phyloP scores from a whole-genome alignment of 768 basidiomycete genomes.

The Nidula microcarpa region DNA sequence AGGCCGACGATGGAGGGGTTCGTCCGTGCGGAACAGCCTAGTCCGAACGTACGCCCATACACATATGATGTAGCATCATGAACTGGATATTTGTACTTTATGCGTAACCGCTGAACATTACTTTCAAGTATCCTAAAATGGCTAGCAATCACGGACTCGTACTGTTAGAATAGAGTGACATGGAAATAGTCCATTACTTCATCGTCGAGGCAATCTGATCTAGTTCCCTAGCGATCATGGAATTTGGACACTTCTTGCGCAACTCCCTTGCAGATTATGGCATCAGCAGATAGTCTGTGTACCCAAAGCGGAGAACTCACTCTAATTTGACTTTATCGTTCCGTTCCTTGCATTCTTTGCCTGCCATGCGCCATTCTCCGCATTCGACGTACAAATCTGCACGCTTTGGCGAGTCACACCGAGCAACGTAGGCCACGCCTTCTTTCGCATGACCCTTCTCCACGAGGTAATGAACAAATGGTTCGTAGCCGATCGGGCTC shows the following conservation, averaged over 20 bases:
- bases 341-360: slow-evolving; percentile 85
- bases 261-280: slow-evolving; percentile 49
- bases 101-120: too few relatives aligned
- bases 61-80: too few relatives aligned
- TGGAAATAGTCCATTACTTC: slow-evolving; percentile 40
- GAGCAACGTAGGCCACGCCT: slow-evolving; percentile 72
- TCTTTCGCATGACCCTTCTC: slow-evolving; percentile 72
- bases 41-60: too few relatives aligned
- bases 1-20: too few relatives aligned
- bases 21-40: too few relatives aligned
- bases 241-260: slow-evolving; percentile 73
- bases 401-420: slow-evolving; percentile 80
- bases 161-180: too few relatives aligned
- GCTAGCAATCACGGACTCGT: too few relatives aligned
- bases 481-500: slow-evolving; percentile 94
- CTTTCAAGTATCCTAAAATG: too few relatives aligned
- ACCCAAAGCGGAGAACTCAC: slow-evolving; percentile 43
- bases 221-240: slow-evolving; percentile 75
- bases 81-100: too few relatives aligned
- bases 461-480: slow-evolving; percentile 79
- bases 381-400: slow-evolving; percentile 88
- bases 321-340: slow-evolving; percentile 81
- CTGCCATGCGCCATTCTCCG: slow-evolving; percentile 87
- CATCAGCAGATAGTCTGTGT: slow-evolving; percentile 1
- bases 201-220: slow-evolving; percentile 62